Base-by-base conservation (phyloP, 257 asterid genomes). In the Plantago ovata region DNA sequence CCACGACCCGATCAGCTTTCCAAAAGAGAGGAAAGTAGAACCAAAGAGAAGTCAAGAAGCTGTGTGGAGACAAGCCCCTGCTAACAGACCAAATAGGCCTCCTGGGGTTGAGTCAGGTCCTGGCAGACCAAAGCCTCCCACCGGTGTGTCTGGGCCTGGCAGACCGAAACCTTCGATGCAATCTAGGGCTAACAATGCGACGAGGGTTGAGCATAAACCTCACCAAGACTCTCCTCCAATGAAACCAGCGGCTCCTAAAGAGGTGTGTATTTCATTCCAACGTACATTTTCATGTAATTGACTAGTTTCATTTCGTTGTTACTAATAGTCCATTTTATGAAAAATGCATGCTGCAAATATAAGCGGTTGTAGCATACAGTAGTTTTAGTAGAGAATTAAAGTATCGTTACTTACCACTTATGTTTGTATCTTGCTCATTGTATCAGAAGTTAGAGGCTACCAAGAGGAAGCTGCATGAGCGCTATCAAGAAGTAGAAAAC, bases 381-480 rank as follows among this genome's bases (percentile, higher is more conserved):
- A 28, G 7, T 28, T 28, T 28, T 28, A 28, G 36, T 28, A 28
- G 36, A 3, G 7, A 0, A 28, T 6, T 28, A 4, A 8, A 28
- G 36, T 0, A 28, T 28, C 2, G 10, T 20, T 9, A 20, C 23
- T 38, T 54, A 38, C 38, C 68, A 20, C 13, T 41, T 44, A 39
- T 2, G 11, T 4, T 23, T 21, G 21, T 66, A 14, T 44, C 62
- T 62, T 39, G 52, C 7, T 44, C 32, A 22, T 49, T 14, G 51
- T 46, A 39, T 56, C 63, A 74, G 86, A 84, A 78, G 68, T 45
- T 91, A 13, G 98, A 91, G 77, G 84, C 79, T 12, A 81, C 98
- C 11, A 87, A 91, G 58, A 85, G 98, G 84, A 91, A 91, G 73
- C 95, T 91, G 28, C 98, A 91, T 9, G 95, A 91, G 61, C 89